A percentile compares a stretch with the other conserved stretches of the same genome.
phyloP scores from a whole-genome alignment of 2,329 filamentous ascomycete species.

The Verruconis gallopava region DNA sequence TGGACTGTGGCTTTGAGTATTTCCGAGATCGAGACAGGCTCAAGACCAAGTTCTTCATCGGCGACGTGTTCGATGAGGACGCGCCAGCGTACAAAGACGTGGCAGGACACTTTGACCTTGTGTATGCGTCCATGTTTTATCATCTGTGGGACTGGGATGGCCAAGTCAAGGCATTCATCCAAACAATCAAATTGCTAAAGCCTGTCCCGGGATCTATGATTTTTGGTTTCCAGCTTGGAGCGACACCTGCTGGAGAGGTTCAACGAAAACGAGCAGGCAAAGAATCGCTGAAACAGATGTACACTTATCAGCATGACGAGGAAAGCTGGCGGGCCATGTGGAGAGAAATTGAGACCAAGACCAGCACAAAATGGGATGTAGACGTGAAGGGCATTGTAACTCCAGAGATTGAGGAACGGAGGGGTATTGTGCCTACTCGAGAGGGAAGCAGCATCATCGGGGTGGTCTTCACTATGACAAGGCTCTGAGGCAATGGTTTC shows the following conservation, averaged over 20 bases:
- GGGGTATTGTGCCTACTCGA: neutral
- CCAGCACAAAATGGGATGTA: constrained; percentile 7
- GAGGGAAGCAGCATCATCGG: neutral
- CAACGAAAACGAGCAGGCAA: constrained; percentile 10
- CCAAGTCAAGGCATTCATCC: constrained; percentile 20
- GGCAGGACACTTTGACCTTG: constrained; percentile 22
- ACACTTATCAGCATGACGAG: constrained; percentile 22
- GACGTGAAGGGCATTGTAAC: constrained; percentile 1
- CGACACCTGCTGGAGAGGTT: constrained; percentile 14
- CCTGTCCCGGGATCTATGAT: constrained; percentile 34
- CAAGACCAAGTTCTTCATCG: constrained; percentile 34
- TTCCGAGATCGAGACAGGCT: constrained; percentile 20
- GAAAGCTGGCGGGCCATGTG: constrained; percentile 25
- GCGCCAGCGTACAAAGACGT: constrained; percentile 24
- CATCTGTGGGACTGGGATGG: constrained; percentile 27
- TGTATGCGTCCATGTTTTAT: constrained; percentile 28
- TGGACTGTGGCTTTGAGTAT: constrained; percentile 37
- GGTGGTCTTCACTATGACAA: neutral
- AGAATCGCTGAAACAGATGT: constrained; percentile 11
- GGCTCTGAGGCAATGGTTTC: no score
- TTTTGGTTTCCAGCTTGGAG: constrained; percentile 39
- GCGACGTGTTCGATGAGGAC: neutral
- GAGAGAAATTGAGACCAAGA: constrained; percentile 17
- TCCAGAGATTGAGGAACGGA: neutral
- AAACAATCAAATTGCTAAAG: constrained; percentile 21